A percentile compares a stretch with the other conserved stretches of the same genome.
These are phyloP conservation scores for Mortierella antarctica DNA, from an alignment of 192 early-diverging fungal genomes.

Conservation along the genomic window DNA sequence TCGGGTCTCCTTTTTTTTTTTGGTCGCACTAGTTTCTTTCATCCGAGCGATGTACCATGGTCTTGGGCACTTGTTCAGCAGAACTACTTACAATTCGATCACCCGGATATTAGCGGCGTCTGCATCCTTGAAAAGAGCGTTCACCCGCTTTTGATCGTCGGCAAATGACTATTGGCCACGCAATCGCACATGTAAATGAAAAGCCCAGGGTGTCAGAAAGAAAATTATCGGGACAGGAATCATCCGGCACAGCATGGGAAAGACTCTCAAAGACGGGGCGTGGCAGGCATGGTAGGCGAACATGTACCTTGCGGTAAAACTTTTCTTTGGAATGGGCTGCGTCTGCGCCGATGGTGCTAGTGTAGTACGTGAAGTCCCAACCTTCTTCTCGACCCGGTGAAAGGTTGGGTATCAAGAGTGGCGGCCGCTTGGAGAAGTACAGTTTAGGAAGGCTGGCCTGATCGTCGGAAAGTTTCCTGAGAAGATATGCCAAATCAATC, in stretches of 20 bases:
- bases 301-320: slow-evolving; percentile 70
- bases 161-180: slow-evolving; percentile 60
- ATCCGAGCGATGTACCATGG: not conserved
- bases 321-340: slow-evolving; percentile 71
- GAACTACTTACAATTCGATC: slow-evolving; percentile 67
- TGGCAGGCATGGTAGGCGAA: not conserved
- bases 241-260: too few species aligned
- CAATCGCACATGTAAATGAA: not conserved
- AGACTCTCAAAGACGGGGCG: not conserved
- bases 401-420: slow-evolving; percentile 21
- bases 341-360: slow-evolving; percentile 85
- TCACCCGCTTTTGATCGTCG: slow-evolving; percentile 78
- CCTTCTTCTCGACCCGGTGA: slow-evolving; percentile 40
- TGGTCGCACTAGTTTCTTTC: not conserved
- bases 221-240: not conserved
- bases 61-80: not conserved
- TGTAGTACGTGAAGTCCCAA: slow-evolving; percentile 93
- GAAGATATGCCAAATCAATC: slow-evolving; percentile 86
- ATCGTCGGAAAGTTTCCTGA: slow-evolving; percentile 61
- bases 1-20: slow-evolving; percentile 5
- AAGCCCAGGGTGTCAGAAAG: not conserved
- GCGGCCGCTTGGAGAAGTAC: slow-evolving; percentile 11
- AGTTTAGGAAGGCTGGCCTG: slow-evolving; percentile 60
- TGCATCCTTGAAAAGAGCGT: slow-evolving; percentile 81
- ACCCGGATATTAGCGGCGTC: slow-evolving; percentile 76